Evolutionary conservation across 2,329 filamentous ascomycete species (phyloP).

Genomic region (Exophiala viscosa): DNA sequence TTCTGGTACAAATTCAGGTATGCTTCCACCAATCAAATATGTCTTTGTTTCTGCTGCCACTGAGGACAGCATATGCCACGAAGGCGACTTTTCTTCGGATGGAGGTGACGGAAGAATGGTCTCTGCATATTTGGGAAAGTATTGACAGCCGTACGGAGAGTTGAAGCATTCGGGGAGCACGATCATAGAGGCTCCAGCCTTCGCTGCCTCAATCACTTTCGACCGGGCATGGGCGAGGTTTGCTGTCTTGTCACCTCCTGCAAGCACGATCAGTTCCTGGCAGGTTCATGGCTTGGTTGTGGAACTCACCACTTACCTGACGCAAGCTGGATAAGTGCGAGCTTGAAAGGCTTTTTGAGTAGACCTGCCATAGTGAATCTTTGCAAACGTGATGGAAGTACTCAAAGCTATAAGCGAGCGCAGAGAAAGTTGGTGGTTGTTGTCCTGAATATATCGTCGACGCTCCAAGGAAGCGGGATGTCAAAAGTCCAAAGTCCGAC

Average conservation of each 20-base stretch:
- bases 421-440: too few relatives aligned
- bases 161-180: conserved; percentile 99
- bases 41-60: conserved; percentile 74
- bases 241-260: conserved; percentile 72
- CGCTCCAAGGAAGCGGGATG: too few relatives aligned
- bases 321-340: conserved; percentile 77
- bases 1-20: conserved; percentile 71
- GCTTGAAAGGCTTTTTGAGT: conserved; percentile 72
- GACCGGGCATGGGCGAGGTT: conserved; percentile 78
- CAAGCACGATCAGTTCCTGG: conserved; percentile 14
- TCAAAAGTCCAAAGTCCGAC: too few relatives aligned
- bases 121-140: conserved; percentile 90
- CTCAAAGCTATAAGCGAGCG: too few relatives aligned
- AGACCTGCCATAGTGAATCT: conserved; percentile 48
- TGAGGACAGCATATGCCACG: conserved; percentile 75
- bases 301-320: conserved; percentile 49
- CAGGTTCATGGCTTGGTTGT: background rate
- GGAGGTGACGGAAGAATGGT: conserved; percentile 76
- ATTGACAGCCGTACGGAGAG: conserved; percentile 87
- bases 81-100: conserved; percentile 65
- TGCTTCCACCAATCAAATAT: conserved; percentile 86
- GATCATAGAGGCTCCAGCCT: conserved; percentile 73
- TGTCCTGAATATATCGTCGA: too few relatives aligned
- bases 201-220: conserved; percentile 78
- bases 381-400: background rate